These are phyloP conservation scores for Alloteropsis angusta DNA, from an alignment of 202 grass and related monocot species.

Conservation along the genomic window DNA sequence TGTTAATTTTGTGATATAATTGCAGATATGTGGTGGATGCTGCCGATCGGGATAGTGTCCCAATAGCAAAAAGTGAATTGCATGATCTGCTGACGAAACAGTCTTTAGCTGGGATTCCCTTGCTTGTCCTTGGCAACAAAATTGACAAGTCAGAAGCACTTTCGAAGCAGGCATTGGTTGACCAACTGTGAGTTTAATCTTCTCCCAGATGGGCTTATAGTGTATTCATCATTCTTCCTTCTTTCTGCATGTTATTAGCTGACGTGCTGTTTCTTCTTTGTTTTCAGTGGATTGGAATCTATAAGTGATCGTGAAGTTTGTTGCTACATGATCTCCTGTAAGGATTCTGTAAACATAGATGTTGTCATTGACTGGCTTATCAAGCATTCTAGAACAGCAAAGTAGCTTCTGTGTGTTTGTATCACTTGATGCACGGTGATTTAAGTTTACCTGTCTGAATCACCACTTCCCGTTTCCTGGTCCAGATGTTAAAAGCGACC, in stretches of 20 bases:
- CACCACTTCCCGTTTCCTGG: slow-evolving; percentile 8
- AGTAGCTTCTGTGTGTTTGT: slow-evolving; percentile 33
- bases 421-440: slow-evolving; percentile 22
- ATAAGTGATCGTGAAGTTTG: slow-evolving; percentile 80
- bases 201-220: background rate
- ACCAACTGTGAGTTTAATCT: slow-evolving; percentile 61
- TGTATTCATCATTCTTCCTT: background rate
- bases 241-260: slow-evolving; percentile 23
- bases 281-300: slow-evolving; percentile 55
- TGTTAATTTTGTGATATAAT: slow-evolving; percentile 21
- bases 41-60: slow-evolving; percentile 65
- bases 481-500: background rate
- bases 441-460: slow-evolving; percentile 23
- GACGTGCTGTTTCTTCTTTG: slow-evolving; percentile 11
- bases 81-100: slow-evolving; percentile 66
- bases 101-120: slow-evolving; percentile 66
- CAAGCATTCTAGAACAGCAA: slow-evolving; percentile 85
- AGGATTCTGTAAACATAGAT: slow-evolving; percentile 90
- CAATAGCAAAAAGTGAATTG: slow-evolving; percentile 70
- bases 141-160: slow-evolving; percentile 84
- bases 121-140: slow-evolving; percentile 83
- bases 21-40: slow-evolving; percentile 72
- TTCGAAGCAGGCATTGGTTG: slow-evolving; percentile 70
- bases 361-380: slow-evolving; percentile 89
- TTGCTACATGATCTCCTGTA: slow-evolving; percentile 96